Evolutionary conservation across 148 eudicot genomes (phyloP).

Genomic region (Rhododendron molle): DNA sequence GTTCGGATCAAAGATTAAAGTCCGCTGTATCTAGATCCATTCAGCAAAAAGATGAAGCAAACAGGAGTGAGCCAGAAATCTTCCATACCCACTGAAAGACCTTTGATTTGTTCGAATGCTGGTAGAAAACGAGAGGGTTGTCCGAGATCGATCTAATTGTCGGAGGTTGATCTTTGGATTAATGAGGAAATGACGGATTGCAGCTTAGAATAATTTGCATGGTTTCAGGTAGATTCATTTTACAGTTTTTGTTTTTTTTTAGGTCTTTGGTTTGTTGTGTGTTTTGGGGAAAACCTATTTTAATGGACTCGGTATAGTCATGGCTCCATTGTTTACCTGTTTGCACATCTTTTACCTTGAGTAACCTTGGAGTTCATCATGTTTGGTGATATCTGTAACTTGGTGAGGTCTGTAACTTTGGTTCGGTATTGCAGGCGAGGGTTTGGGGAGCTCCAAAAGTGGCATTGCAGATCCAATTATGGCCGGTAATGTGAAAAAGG

Average conservation of each 20-base stretch:
- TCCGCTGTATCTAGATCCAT: neutral
- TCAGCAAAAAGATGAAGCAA: neutral
- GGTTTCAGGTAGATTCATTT: neutral
- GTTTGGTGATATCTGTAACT: neutral
- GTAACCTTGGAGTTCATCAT: neutral
- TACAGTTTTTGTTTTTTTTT: neutral
- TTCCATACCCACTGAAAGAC: neutral
- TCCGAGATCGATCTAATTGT: neutral
- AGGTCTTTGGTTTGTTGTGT: neutral
- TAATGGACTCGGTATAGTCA: neutral
- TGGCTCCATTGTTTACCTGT: neutral
- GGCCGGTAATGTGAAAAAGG: constrained; percentile 78
- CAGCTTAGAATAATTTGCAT: neutral
- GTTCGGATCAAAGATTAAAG: neutral
- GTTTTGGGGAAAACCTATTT: neutral
- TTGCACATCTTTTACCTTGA: neutral
- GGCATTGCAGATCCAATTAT: constrained; percentile 90
- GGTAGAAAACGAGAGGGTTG: neutral
- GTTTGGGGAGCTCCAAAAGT: constrained; percentile 86
- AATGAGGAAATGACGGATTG: neutral
- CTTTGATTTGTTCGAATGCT: neutral
- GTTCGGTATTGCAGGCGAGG: constrained; percentile 58
- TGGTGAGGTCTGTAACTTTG: neutral
- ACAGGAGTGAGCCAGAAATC: neutral
- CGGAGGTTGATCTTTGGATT: neutral